phyloP scores from a whole-genome alignment of 352 stramenopile genomes.

The Pythium volutum region DNA sequence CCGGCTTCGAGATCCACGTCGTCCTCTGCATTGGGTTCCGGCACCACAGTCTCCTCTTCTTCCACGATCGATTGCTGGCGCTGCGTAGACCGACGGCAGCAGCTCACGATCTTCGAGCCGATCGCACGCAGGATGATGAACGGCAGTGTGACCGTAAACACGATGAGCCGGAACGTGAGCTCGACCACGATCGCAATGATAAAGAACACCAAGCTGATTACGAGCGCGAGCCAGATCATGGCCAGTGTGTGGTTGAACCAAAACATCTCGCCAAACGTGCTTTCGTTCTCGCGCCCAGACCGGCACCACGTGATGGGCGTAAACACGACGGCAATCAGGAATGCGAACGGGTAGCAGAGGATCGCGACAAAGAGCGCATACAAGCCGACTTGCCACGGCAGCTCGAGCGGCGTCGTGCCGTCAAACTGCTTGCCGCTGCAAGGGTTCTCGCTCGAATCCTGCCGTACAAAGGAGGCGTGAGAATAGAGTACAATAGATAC shows the following conservation, averaged over 20 bases:
- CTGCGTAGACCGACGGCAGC: neutral
- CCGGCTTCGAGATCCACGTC: too few relatives aligned
- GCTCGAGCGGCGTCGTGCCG: conserved; percentile 3
- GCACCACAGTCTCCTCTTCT: neutral
- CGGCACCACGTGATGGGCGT: conserved; percentile 9
- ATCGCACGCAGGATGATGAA: conserved; percentile 9
- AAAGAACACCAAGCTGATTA: conserved; percentile 11
- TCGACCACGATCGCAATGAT: conserved; percentile 9
- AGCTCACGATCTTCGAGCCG: neutral
- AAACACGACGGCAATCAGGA: neutral
- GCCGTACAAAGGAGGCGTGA: neutral
- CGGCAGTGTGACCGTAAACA: conserved; percentile 9
- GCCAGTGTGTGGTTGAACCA: conserved; percentile 6
- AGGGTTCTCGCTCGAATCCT: neutral
- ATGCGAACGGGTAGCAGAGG: conserved; percentile 10
- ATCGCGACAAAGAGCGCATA: conserved; percentile 5
- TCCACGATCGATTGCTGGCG: too few relatives aligned
- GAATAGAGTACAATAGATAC: too few relatives aligned
- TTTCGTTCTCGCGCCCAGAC: neutral
- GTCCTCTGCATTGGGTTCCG: too few relatives aligned
- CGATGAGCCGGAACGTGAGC: conserved; percentile 7
- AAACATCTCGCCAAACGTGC: conserved; percentile 4
- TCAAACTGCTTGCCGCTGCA: conserved; percentile 23
- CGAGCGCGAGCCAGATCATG: conserved; percentile 14
- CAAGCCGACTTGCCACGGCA: neutral